Evolutionary conservation across 2,329 filamentous ascomycete genomes (phyloP), one percentile per base, ranked within the genome.

Genomic region (Rhexocercosporidium sp.): DNA sequence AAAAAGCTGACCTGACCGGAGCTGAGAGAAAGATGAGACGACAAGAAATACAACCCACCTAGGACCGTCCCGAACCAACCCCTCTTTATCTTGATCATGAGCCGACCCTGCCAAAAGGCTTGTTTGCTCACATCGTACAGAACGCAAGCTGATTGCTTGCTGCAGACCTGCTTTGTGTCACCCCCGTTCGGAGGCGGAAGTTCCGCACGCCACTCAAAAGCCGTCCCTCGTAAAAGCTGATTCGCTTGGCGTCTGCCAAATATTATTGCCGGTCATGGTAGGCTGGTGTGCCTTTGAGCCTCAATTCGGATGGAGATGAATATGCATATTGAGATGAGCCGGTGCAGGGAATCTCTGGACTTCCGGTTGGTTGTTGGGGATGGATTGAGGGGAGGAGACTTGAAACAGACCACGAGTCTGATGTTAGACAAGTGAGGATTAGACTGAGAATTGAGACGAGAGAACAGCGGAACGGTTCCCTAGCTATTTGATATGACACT

Each of bases 91-190:
- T 6, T 16, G 14, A 27, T 31, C 16, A 14, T 31, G 0, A 27
- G n/a, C 22, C 22, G 22, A 4, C 49, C 49, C 34, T 37, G 14
- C 14, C 25, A 53, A 5, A 51, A 51, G 18, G 49, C 49, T 53
- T 53, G n/a, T 53, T 53, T 53, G 49, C 29, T 7, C 25, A 53
- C 49, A 53, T 25, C 25, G 49, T 53, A 53, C n/a, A 53, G 49
- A 53, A 31, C 25, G 49, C 49, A 3, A 53, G 25, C 49, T 53
- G 49, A 53, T 53, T 53, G 49, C 49, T 14, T 31, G 49, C 1
- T 31, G 25, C 22, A 25, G 25, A n/a, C 18, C 12, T 18, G 25
- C 25, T 31, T 31, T 29, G 49, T 53, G 49, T 53, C 25, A 53
- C 25, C 25, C 25, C 12, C 12, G 9, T 25, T 31, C 49, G 49